phyloP scores from a whole-genome alignment of 352 stramenopile species.

The Phytophthora macrochlamydospora region DNA sequence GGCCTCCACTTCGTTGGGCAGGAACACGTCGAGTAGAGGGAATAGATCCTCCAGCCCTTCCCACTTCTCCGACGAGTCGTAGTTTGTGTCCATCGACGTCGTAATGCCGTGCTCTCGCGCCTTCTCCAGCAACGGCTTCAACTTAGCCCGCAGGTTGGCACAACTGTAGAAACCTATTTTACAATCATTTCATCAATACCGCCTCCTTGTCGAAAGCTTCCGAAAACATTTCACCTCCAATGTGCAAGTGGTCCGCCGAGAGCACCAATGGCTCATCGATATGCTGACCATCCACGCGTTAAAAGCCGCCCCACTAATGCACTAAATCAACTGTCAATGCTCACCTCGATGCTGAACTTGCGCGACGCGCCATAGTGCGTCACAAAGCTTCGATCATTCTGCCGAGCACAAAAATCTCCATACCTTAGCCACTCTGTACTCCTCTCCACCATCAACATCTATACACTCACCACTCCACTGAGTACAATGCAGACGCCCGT shows the following conservation, averaged over 20 bases:
- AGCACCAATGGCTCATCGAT: constrained; percentile 67
- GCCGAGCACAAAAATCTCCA: not conserved
- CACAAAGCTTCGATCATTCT: constrained; percentile 83
- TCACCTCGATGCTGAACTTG: constrained; percentile 64
- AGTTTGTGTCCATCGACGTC: constrained; percentile 86
- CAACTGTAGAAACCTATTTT: constrained; percentile 75
- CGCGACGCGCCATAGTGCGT: constrained; percentile 80
- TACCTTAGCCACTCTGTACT: not conserved
- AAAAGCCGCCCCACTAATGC: not conserved
- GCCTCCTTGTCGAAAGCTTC: too few species aligned
- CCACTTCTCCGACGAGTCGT: constrained; percentile 77
- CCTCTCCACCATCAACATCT: not conserved
- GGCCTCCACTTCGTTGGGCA: constrained; percentile 86
- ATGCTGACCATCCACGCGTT: constrained; percentile 41
- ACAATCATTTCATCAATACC: not conserved
- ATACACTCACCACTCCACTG: constrained; percentile 53
- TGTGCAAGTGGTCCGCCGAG: constrained; percentile 69
- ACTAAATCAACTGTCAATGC: constrained; percentile 3
- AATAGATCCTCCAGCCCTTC: constrained; percentile 59
- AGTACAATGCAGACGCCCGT: constrained; percentile 86
- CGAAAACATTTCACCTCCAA: constrained; percentile 49
- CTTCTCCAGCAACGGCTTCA: constrained; percentile 62
- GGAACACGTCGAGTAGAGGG: constrained; percentile 79
- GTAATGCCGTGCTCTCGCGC: constrained; percentile 68
- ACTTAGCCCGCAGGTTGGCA: constrained; percentile 56